These are phyloP conservation scores for Mycena rosella DNA, from an alignment of 768 basidiomycete species.

Conservation along the genomic window DNA sequence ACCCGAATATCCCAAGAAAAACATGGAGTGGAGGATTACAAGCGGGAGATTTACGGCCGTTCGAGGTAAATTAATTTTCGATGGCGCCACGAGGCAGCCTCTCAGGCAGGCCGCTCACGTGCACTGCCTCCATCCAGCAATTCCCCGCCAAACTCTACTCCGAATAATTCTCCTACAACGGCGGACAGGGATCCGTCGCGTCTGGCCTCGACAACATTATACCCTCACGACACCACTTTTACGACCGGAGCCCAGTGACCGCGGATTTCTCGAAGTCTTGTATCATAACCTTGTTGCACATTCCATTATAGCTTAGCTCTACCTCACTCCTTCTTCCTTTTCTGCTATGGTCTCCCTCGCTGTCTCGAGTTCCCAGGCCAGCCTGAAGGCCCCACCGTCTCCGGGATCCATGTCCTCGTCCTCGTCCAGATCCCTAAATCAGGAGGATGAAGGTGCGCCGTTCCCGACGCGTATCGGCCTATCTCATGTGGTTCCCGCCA, in stretches of 20 bases:
- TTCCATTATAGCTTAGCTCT: constrained; percentile 33
- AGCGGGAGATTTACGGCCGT: too few relatives aligned
- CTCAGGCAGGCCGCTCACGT: too few relatives aligned
- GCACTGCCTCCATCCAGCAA: too few relatives aligned
- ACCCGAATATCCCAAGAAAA: too few relatives aligned
- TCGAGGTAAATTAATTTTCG: too few relatives aligned
- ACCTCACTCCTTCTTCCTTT: constrained; percentile 37
- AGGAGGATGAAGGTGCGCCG: constrained; percentile 73
- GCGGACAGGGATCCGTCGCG: constrained; percentile 36
- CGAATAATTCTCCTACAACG: constrained; percentile 29
- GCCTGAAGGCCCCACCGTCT: constrained; percentile 52
- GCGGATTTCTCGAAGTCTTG: constrained; percentile 37
- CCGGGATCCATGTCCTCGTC: constrained; percentile 57
- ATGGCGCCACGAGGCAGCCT: neutral
- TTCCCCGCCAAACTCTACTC: constrained; percentile 10
- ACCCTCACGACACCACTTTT: constrained; percentile 37
- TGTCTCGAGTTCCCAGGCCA: constrained; percentile 50
- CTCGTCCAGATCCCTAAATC: constrained; percentile 69
- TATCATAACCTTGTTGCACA: constrained; percentile 33
- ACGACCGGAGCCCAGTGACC: constrained; percentile 35
- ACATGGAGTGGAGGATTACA: too few relatives aligned
- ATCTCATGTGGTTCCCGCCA: constrained; percentile 45
- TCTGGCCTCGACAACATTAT: constrained; percentile 36
- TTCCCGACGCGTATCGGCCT: constrained; percentile 21
- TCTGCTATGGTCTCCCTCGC: constrained; percentile 51